Conservation (phyloP, 768 basidiomycete genomes). For the Tricholoma bakamatsutake region DNA sequence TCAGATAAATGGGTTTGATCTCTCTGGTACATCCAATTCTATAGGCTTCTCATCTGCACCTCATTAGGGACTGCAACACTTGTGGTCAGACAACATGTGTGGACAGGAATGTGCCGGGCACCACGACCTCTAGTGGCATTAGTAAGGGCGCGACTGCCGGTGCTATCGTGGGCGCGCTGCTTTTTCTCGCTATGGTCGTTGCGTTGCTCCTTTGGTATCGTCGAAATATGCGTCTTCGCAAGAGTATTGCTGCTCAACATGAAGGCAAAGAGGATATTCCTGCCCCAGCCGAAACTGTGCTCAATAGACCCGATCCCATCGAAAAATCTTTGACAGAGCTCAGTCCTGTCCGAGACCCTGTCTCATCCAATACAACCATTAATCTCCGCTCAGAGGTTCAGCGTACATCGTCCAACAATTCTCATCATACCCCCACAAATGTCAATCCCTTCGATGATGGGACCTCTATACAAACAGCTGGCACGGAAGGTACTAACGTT, state of each 20-base stretch:
- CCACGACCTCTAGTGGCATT: slow-evolving; percentile 32
- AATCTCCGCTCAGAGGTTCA: slow-evolving; percentile 54
- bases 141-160: slow-evolving; percentile 72
- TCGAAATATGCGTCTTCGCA: slow-evolving; percentile 42
- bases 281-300: slow-evolving; percentile 70
- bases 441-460: slow-evolving; percentile 74
- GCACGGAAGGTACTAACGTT: slow-evolving; percentile 76
- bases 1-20: slow-evolving; percentile 50
- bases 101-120: slow-evolving; percentile 15
- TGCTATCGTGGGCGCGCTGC: slow-evolving; percentile 58
- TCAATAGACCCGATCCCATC: slow-evolving; percentile 76
- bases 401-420: slow-evolving; percentile 24
- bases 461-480: slow-evolving; percentile 79
- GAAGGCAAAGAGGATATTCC: slow-evolving; percentile 57
- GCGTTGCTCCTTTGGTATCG: slow-evolving; percentile 60
- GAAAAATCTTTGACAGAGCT: slow-evolving; percentile 47
- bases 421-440: slow-evolving; percentile 26
- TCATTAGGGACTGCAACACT: slow-evolving; percentile 47
- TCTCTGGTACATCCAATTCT: neutral
- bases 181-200: slow-evolving; percentile 50
- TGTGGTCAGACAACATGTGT: slow-evolving; percentile 55
- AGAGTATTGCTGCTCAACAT: slow-evolving; percentile 21
- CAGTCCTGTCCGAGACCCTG: slow-evolving; percentile 39
- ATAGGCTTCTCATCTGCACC: slow-evolving; percentile 3
- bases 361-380: slow-evolving; percentile 45